These are phyloP conservation scores for Aspergillus hancockii DNA, from an alignment of 495 filamentous ascomycete genomes.

Conservation along the genomic window DNA sequence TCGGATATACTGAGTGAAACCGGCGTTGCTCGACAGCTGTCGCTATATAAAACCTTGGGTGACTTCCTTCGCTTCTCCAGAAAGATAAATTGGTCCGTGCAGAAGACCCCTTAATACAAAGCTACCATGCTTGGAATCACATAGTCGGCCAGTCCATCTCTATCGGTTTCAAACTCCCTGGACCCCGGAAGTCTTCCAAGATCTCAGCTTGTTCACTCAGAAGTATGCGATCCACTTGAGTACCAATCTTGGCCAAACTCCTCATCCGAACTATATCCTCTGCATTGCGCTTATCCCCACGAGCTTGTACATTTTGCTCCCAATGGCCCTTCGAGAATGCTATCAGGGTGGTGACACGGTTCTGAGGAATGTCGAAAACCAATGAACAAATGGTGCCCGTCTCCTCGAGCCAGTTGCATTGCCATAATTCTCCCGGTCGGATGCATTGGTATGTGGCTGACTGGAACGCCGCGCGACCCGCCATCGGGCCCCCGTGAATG, in stretches of 20 bases:
- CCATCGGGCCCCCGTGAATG: slow-evolving; percentile 45
- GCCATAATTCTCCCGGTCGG: slow-evolving; percentile 38
- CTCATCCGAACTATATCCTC: slow-evolving; percentile 37
- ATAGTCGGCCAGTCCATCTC: slow-evolving; percentile 36
- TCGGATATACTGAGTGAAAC: too few relatives aligned
- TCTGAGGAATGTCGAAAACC: slow-evolving; percentile 36
- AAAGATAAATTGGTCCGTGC: too few relatives aligned
- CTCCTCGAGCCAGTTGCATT: slow-evolving; percentile 45
- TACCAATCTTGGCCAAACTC: slow-evolving; percentile 33
- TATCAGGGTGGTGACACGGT: slow-evolving; percentile 35
- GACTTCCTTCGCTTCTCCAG: too few relatives aligned
- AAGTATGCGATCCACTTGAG: slow-evolving; percentile 34
- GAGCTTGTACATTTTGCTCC: slow-evolving; percentile 34
- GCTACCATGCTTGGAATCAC: slow-evolving; percentile 7
- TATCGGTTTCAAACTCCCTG: slow-evolving; percentile 33
- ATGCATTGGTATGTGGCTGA: slow-evolving; percentile 42
- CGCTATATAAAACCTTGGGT: too few relatives aligned
- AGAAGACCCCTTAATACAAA: neutral
- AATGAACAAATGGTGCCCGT: slow-evolving; percentile 42
- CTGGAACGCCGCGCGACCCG: slow-evolving; percentile 40
- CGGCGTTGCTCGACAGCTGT: too few relatives aligned
- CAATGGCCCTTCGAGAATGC: slow-evolving; percentile 43
- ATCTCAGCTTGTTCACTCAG: slow-evolving; percentile 44
- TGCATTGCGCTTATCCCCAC: slow-evolving; percentile 40
- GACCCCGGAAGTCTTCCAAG: slow-evolving; percentile 37